A percentile compares a stretch with the other conserved stretches of the same genome.
These are phyloP conservation scores for Avena atlantica DNA, from an alignment of 176 grass and related monocot species.

Conservation along the genomic window DNA sequence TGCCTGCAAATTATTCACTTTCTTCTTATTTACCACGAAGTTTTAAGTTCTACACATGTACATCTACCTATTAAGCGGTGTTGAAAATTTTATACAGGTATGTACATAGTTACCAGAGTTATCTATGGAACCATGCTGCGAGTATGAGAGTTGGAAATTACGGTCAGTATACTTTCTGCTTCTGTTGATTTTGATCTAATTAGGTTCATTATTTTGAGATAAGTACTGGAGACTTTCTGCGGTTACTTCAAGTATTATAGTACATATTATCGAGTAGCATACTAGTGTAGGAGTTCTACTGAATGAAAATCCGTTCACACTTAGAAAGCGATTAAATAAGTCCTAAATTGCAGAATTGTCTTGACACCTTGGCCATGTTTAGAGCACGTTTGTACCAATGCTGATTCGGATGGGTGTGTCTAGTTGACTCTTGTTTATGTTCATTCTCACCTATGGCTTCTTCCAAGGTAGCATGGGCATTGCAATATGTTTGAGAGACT, in stretches of 20 bases:
- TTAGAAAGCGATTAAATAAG: neutral
- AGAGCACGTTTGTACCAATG: neutral
- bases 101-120: slow-evolving; percentile 99
- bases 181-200: slow-evolving; percentile 14
- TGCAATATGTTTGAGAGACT: neutral
- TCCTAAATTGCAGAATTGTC: slow-evolving; percentile 3
- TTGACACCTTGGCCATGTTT: neutral
- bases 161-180: slow-evolving; percentile 58
- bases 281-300: slow-evolving; percentile 3
- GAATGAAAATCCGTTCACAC: slow-evolving; percentile 14
- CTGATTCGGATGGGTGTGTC: neutral
- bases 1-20: neutral
- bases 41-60: slow-evolving; percentile 18
- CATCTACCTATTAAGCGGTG: slow-evolving; percentile 31
- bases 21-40: slow-evolving; percentile 9
- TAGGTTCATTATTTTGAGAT: neutral
- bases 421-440: neutral
- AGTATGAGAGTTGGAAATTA: slow-evolving; percentile 90
- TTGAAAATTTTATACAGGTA: slow-evolving; percentile 68
- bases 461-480: neutral
- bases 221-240: neutral
- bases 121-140: slow-evolving; percentile 96
- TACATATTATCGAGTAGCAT: neutral
- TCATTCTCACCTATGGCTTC: neutral
- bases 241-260: slow-evolving; percentile 18